Conservation (phyloP, 352 stramenopile genomes). For the Phytophthora nicotianae region DNA sequence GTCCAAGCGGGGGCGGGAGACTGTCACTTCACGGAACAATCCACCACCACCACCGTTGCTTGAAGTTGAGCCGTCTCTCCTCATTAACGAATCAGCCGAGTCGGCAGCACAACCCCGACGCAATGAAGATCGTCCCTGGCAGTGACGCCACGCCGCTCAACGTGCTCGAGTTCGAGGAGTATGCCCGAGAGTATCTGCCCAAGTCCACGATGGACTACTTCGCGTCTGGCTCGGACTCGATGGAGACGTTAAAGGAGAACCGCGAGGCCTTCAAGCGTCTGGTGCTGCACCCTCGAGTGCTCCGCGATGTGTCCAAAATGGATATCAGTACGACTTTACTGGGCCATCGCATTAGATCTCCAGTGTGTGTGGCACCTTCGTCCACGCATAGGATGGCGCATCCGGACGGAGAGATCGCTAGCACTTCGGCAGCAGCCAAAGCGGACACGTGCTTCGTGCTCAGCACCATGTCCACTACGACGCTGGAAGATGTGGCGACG, state of each 20-base stretch:
- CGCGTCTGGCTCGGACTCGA: conserved; percentile 92
- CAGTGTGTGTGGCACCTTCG: conserved; percentile 92
- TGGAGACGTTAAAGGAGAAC: conserved; percentile 79
- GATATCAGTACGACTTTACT: conserved; percentile 92
- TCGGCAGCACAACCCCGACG: conserved; percentile 1
- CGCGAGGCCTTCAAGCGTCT: conserved; percentile 92
- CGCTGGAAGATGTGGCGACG: conserved; percentile 48
- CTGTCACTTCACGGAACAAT: too few species aligned
- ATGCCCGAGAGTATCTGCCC: conserved; percentile 83
- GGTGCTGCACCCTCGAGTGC: conserved; percentile 94
- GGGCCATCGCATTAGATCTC: conserved; percentile 89
- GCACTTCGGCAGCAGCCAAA: conserved; percentile 79
- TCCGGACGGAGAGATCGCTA: conserved; percentile 92
- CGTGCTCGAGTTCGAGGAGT: conserved; percentile 90
- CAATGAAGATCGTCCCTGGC: conserved; percentile 64
- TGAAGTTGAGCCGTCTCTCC: conserved; percentile 7
- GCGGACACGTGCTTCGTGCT: conserved; percentile 92
- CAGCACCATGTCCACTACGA: conserved; percentile 74
- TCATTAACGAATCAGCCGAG: conserved; percentile 11
- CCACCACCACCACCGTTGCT: too few species aligned
- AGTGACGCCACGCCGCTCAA: conserved; percentile 81
- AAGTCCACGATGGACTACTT: conserved; percentile 94
- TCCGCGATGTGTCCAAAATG: conserved; percentile 94
- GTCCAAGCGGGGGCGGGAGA: too few species aligned
- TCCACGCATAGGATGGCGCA: conserved; percentile 96